Conservation (phyloP, 768 basidiomycete genomes). For the Podaxis sp. region DNA sequence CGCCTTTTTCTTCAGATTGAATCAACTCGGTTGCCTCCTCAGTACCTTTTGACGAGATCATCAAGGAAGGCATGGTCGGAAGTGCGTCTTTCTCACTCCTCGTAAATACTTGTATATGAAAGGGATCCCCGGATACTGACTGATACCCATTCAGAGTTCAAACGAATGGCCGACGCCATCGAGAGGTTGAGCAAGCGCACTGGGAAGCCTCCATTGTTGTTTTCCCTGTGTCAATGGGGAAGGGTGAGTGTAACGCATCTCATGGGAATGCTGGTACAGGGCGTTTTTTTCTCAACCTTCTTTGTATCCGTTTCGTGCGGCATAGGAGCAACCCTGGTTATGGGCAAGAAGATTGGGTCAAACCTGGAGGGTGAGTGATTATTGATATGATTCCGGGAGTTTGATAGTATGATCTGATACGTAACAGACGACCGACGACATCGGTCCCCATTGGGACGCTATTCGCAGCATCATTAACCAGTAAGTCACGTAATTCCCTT, state of each 20-base stretch:
- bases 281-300: not conserved
- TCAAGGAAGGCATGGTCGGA: slow-evolving; percentile 53
- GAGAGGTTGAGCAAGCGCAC: slow-evolving; percentile 41
- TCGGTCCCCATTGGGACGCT: slow-evolving; percentile 50
- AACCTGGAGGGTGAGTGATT: slow-evolving; percentile 56
- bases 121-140: not conserved
- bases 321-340: slow-evolving; percentile 57
- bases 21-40: not conserved
- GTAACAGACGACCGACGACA: slow-evolving; percentile 49
- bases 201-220: slow-evolving; percentile 52
- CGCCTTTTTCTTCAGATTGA: not conserved
- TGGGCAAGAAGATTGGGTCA: slow-evolving; percentile 63
- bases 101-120: not conserved
- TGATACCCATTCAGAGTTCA: slow-evolving; percentile 41
- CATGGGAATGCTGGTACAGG: not conserved
- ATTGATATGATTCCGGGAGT: not conserved
- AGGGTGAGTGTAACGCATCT: slow-evolving; percentile 35
- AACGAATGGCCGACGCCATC: slow-evolving; percentile 62
- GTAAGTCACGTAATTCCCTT: slow-evolving; percentile 26
- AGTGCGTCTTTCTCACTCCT: slow-evolving; percentile 32
- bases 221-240: slow-evolving; percentile 71
- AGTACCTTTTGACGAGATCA: slow-evolving; percentile 58
- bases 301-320: not conserved
- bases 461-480: slow-evolving; percentile 53
- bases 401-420: not conserved